Base-by-base conservation (phyloP, 2,329 filamentous ascomycete genomes). In the Aspergillus clavatus region DNA sequence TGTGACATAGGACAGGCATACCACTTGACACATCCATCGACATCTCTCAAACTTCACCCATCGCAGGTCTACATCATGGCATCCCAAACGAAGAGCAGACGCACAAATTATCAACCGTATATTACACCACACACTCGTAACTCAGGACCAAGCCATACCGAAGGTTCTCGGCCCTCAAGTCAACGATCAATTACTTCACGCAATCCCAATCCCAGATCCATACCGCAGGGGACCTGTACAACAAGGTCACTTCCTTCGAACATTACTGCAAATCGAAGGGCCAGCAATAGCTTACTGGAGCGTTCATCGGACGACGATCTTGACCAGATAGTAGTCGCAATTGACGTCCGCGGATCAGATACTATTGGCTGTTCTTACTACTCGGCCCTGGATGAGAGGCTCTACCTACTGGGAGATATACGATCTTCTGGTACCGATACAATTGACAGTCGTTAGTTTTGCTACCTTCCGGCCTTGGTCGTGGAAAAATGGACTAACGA, bases 301-400 rank as follows among this genome's bases (percentile, higher is more conserved):
- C 54, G 59, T 23, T 58, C 60, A 5, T 66, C 69, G 40, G 66
- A 73, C 27, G 71, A 74, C 27, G 80, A 83, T 0, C 60, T 82
- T 28, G 78, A 80, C 45, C 87, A 93, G 60, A 69, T 89, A 21
- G 78, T 95, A 46, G 87, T 95, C 81, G 87, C 88, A 1, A 72
- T 95, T 19, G 83, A 94, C 47, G 75, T 91, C 62, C 81, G 78
- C 50, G 78, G 83, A n/a, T 77, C 80, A 23, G 82, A 79, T 1
- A 82, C 78, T 0, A 75, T 95, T 14, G 91, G 91, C 0, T 96
- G 89, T 63, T 84, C 87, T 37, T 95, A 91, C 61, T 95, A 91
- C 61, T 73, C 84, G 38, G 82, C 83, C 5, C 70, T 76, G 21
- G 81, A 89, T 29, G 83, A 87, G 57, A 81, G 76, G 27, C 67